Evolutionary conservation across 176 grass and related monocot genomes (phyloP), one percentile per base, ranked within the genome.

Genomic region (Oryza longistaminata): DNA sequence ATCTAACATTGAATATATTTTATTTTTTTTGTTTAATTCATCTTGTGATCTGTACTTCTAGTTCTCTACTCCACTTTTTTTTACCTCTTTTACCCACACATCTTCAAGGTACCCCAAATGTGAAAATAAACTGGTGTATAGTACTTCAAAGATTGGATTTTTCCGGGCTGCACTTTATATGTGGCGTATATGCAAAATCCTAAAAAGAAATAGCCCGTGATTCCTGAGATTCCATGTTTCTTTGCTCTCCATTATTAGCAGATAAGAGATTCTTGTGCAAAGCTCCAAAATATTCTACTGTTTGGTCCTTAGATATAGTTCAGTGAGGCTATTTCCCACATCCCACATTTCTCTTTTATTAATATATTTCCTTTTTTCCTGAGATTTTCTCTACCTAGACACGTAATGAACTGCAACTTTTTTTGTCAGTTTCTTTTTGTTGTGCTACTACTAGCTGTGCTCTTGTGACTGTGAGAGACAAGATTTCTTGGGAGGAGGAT

Each of bases 181-280:
- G 46, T 9, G 61, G 26, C 22, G 83, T 49, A 82, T 50, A 82
- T 86, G 33, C 78, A 44, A 45, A 81, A 77, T 44, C 77, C 88
- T 64, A 76, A 70, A 85, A 81, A 71, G 71, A 89, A 81, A 81
- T 75, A 72, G 58, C 64, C 61, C 35, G 40, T 74, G 80, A 78
- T 83, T 83, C 88, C 69, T 90, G 37, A 87, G 84, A 87, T 90
- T 90, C 84, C 74, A 14, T 70, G 53, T 43, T 79, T 75, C 61
- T 74, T 55, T 79, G 79, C 73, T 73, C 74, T 79, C 74, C 35
- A 83, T 90, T 87, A 82, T 90, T 68, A 79, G 80, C 61, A 75
- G 88, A 90, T 87, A 69, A 87, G 82, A 81, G 82, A 91, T 88
- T 88, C 85, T 77, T 40, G 71, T 70, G 25, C 82, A 87, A 85